phyloP scores from a whole-genome alignment of 176 grass and related monocot genomes.

The Thalia dealbata region DNA sequence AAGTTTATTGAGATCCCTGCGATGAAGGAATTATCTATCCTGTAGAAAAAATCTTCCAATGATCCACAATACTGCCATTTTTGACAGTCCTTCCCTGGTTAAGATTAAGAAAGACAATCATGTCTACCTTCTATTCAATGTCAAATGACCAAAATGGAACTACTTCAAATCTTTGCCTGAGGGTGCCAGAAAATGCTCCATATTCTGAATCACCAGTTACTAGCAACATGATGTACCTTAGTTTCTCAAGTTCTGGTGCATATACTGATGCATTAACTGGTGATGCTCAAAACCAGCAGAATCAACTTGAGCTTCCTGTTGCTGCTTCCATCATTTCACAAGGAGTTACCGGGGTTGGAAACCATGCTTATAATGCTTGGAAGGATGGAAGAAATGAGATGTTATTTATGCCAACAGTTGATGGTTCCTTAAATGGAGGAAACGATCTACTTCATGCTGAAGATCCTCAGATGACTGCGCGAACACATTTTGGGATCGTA shows the following conservation, averaged over 20 bases:
- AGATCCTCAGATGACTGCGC: conserved; percentile 38
- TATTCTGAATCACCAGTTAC: conserved; percentile 49
- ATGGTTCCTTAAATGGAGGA: conserved; percentile 31
- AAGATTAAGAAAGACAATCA: conserved; percentile 29
- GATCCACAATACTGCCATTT: conserved; percentile 7
- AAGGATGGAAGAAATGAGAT: conserved; percentile 73
- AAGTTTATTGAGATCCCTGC: background rate
- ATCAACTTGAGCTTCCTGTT: conserved; percentile 42
- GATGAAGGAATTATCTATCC: background rate
- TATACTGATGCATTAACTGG: conserved; percentile 46
- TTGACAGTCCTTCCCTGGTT: conserved; percentile 15
- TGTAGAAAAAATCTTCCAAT: background rate
- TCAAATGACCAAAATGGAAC: conserved; percentile 64
- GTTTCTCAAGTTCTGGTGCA: conserved; percentile 41
- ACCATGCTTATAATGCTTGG: conserved; percentile 37
- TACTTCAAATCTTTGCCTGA: conserved; percentile 35
- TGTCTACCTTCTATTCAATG: conserved; percentile 70
- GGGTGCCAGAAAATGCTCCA: conserved; percentile 36
- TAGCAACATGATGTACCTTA: conserved; percentile 64
- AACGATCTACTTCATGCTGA: conserved; percentile 31
- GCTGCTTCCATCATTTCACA: conserved; percentile 36
- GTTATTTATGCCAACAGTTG: conserved; percentile 58
- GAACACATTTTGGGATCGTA: conserved; percentile 58
- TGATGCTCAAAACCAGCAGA: conserved; percentile 43
- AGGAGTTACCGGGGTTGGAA: conserved; percentile 42